Evolutionary conservation across 192 early-diverging fungal species (phyloP), one percentile per base, ranked within the genome.

Genomic region (Umbelopsis vinacea): DNA sequence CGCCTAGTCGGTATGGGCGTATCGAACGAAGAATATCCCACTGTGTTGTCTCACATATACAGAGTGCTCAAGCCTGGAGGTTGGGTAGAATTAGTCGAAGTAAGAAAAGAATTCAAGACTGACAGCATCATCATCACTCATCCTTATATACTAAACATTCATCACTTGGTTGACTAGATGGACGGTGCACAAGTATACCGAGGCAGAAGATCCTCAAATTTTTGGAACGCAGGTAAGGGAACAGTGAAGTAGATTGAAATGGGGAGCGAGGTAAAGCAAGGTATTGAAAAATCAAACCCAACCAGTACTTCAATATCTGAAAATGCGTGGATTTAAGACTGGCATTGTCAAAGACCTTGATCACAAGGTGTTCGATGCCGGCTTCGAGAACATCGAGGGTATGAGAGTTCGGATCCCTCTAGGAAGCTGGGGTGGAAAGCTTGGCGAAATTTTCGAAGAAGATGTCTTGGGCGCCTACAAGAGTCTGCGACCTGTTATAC

Each of bases 61-160:
- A 46, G 74, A 37, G 52, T 79, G 21, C 37, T 79, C 8, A 79
- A 75, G 43, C 73, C 74, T 9, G 74, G 74, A 38, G 78, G 78
- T 63, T 50, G 45, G 37, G 21, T 75, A 4, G 68, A 75, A 48
- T 60, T 70, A 2, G 67, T 68, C 63, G 78, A 79, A 48, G 48
- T 50, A 50, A 50, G 48, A n/a, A n/a, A n/a, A n/a, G n/a, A n/a
- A 1, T 43, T 43, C 29, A 29, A 29, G 29, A 29, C 29, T 29
- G 29, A 29, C 3, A 29, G 3, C 29, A 29, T 29, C 29, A 29
- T 29, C 29, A 29, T 29, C 29, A 29, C 3, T 29, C n/a, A n/a
- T n/a, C 29, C 3, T 29, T 29, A 29, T 29, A 2, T 29, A 29
- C 29, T 29, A 29, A 29, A 29, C 1, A 29, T 3, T 29, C 3